Conservation (phyloP, 1,284 basidiomycete genomes). For the Fistulinella cinereoalba region DNA sequence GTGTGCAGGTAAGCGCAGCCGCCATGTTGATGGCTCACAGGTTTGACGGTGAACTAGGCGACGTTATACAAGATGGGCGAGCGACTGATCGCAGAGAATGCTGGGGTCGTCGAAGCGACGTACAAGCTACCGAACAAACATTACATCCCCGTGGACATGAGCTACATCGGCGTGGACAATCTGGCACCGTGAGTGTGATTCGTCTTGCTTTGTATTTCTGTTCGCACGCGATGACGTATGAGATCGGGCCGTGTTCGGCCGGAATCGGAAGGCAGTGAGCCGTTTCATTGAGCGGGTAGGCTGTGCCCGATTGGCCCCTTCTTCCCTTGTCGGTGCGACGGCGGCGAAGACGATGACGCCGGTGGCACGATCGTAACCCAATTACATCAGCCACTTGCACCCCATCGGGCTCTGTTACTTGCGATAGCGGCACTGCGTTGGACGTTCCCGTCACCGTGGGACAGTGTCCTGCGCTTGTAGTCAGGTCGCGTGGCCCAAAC, state of each 20-base stretch:
- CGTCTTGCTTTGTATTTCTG: constrained; percentile 2
- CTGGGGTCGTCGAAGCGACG: constrained; percentile 57
- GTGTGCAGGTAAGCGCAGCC: constrained; percentile 69
- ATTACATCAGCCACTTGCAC: constrained; percentile 22
- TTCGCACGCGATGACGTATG: constrained; percentile 21
- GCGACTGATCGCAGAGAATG: constrained; percentile 66
- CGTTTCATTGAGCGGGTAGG: neutral
- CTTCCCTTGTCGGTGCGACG: too few relatives aligned
- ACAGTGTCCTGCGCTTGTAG: constrained; percentile 7
- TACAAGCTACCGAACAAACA: constrained; percentile 94
- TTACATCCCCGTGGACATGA: constrained; percentile 83
- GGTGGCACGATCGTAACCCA: constrained; percentile 19
- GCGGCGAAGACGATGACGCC: constrained; percentile 29
- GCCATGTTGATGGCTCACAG: neutral
- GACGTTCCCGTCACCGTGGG: constrained; percentile 16
- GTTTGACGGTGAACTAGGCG: constrained; percentile 48
- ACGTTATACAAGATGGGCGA: constrained; percentile 90
- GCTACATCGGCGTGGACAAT: constrained; percentile 56
- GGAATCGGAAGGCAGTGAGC: constrained; percentile 11
- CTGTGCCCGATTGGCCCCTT: constrained; percentile 10
- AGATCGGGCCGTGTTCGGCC: constrained; percentile 13
- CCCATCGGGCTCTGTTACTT: constrained; percentile 2
- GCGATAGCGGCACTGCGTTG: neutral
- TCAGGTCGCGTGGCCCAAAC: constrained; percentile 1
- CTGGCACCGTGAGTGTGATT: constrained; percentile 43